Percentiles rank a stretch among this genome's conserved stretches.
Evolutionary conservation across 176 grass and related monocot species (phyloP).

Genomic region (Oryza rufipogon): DNA sequence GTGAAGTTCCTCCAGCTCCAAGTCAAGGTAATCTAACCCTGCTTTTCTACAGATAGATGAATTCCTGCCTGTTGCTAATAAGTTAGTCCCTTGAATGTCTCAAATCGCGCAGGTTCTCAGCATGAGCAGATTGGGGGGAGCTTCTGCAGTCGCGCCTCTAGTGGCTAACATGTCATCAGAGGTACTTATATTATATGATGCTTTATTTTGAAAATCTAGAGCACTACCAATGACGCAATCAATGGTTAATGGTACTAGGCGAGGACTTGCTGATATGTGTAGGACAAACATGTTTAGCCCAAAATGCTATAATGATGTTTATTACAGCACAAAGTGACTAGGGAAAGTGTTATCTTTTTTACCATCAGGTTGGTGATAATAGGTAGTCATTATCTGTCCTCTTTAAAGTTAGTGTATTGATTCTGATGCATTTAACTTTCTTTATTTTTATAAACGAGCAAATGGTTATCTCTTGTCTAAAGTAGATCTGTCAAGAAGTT

Average conservation of each 20-base stretch:
- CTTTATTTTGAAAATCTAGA: conserved; percentile 31
- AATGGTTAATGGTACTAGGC: neutral
- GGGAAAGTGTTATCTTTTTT: conserved; percentile 38
- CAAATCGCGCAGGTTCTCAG: conserved; percentile 71
- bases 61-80: conserved; percentile 4
- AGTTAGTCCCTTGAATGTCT: neutral
- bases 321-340: conserved; percentile 23
- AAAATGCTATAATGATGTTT: conserved; percentile 34
- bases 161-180: conserved; percentile 72
- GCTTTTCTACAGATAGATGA: conserved; percentile 19
- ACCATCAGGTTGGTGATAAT: conserved; percentile 32
- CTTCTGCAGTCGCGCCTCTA: conserved; percentile 70
- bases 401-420: conserved; percentile 42
- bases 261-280: conserved; percentile 6
- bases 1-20: conserved; percentile 99
- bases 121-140: conserved; percentile 92
- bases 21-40: conserved; percentile 75
- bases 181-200: conserved; percentile 54
- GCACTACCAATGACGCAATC: neutral
- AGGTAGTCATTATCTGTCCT: conserved; percentile 39
- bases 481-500: conserved; percentile 31
- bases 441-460: conserved; percentile 37
- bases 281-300: conserved; percentile 30
- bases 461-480: conserved; percentile 39
- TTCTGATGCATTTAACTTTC: conserved; percentile 32